A percentile compares a stretch with the other conserved stretches of the same genome.
Conservation (phyloP, 2,329 filamentous ascomycete species). For the Penicillium sp. region DNA sequence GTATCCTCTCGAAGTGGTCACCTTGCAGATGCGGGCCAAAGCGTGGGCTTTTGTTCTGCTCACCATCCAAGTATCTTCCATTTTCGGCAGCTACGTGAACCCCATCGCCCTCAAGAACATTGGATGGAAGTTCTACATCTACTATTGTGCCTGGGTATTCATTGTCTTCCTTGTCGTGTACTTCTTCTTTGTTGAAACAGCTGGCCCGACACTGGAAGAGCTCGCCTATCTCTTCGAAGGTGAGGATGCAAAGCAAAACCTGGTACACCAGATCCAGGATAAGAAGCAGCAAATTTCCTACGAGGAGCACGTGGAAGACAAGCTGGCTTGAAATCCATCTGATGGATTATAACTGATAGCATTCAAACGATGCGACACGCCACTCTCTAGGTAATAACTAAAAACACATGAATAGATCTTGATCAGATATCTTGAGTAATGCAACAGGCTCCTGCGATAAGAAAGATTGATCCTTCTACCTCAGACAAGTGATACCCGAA, state of each 20-base stretch:
- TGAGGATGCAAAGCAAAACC: constrained; percentile 5
- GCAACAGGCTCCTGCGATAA: too few relatives aligned
- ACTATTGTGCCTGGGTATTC: constrained; percentile 19
- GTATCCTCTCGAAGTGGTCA: constrained; percentile 41
- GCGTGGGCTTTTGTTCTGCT: constrained; percentile 39
- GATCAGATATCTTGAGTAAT: too few relatives aligned
- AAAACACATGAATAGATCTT: too few relatives aligned
- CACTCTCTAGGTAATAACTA: too few relatives aligned
- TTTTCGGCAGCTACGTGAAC: constrained; percentile 23
- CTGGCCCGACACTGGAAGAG: constrained; percentile 7
- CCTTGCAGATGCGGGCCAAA: constrained; percentile 42
- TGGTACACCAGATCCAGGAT: constrained; percentile 6
- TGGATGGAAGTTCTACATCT: constrained; percentile 25
- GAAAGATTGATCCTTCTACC: too few relatives aligned
- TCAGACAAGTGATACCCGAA: too few relatives aligned
- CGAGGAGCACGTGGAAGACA: constrained; percentile 8
- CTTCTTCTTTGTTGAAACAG: constrained; percentile 9
- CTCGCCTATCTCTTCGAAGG: constrained; percentile 9
- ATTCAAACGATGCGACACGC: too few relatives aligned
- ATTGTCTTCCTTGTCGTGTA: constrained; percentile 10
- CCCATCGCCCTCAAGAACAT: constrained; percentile 22
- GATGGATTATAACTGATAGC: too few relatives aligned
- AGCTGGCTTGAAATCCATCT: constrained; percentile 1
- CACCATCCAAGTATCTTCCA: constrained; percentile 26
- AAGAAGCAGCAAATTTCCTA: constrained; percentile 9